phyloP scores from a whole-genome alignment of 352 stramenopile genomes.

The Pythium sukuiense region DNA sequence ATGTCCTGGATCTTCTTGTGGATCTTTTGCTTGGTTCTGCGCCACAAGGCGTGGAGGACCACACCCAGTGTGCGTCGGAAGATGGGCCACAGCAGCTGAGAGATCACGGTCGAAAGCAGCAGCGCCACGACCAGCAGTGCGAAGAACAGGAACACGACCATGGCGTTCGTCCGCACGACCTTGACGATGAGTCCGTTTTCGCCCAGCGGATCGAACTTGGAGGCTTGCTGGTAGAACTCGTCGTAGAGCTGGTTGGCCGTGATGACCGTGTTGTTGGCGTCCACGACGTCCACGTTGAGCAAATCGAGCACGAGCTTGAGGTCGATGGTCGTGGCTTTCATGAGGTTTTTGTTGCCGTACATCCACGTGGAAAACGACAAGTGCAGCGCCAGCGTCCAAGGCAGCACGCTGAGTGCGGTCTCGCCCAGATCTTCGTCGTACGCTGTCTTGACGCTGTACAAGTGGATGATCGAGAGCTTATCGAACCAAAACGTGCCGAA shows the following conservation, averaged over 20 bases:
- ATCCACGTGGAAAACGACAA: constrained; percentile 81
- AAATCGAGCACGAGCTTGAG: constrained; percentile 41
- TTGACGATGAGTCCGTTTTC: constrained; percentile 64
- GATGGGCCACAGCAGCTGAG: constrained; percentile 50
- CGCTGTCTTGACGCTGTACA: constrained; percentile 78
- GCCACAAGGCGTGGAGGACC: constrained; percentile 36
- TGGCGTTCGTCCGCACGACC: constrained; percentile 67
- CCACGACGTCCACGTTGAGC: constrained; percentile 33
- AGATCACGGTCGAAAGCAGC: constrained; percentile 59
- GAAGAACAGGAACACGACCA: constrained; percentile 75
- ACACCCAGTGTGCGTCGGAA: constrained; percentile 42
- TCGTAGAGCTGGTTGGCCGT: constrained; percentile 43
- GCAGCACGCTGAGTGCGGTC: constrained; percentile 50
- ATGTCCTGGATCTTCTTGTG: not conserved
- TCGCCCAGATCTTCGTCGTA: constrained; percentile 81
- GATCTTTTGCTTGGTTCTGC: constrained; percentile 22
- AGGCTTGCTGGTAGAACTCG: constrained; percentile 38
- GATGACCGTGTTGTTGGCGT: constrained; percentile 26
- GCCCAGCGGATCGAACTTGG: constrained; percentile 51
- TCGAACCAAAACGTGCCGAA: constrained; percentile 77
- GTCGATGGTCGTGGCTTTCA: constrained; percentile 56
- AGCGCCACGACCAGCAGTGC: constrained; percentile 48
- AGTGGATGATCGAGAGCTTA: constrained; percentile 73
- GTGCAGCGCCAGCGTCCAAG: constrained; percentile 71
- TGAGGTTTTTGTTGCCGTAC: constrained; percentile 74